Evolutionary conservation across 352 stramenopile genomes (phyloP).

Genomic region (Globisporangium orthogonon): DNA sequence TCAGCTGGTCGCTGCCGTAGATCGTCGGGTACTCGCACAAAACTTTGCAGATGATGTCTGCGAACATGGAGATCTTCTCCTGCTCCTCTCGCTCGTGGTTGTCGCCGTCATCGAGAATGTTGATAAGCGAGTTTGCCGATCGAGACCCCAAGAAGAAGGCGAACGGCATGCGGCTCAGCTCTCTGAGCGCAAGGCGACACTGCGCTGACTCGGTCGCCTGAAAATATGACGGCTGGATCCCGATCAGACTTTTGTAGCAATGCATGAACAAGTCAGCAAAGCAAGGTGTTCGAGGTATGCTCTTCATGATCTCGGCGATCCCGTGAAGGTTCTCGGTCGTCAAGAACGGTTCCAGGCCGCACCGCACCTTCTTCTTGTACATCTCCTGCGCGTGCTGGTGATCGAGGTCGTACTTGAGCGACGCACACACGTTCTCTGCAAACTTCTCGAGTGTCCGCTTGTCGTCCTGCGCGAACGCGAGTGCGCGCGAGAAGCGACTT

Average conservation of each 20-base stretch:
- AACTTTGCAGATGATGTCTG: constrained; percentile 63
- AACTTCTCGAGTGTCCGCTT: constrained; percentile 60
- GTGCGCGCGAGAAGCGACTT: constrained; percentile 50
- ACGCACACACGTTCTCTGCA: constrained; percentile 75
- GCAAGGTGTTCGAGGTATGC: constrained; percentile 55
- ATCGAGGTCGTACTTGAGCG: constrained; percentile 76
- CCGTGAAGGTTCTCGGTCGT: constrained; percentile 58
- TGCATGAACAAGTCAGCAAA: constrained; percentile 80
- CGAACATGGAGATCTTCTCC: constrained; percentile 38
- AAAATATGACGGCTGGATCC: constrained; percentile 55
- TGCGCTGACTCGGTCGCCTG: constrained; percentile 34
- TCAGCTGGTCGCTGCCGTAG: constrained; percentile 67
- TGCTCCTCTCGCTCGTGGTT: constrained; percentile 32
- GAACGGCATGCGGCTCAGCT: constrained; percentile 61
- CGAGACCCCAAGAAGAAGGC: constrained; percentile 58
- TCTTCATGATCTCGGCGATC: constrained; percentile 79
- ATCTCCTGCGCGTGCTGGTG: constrained; percentile 52
- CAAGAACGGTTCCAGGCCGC: constrained; percentile 48
- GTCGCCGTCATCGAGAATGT: constrained; percentile 38
- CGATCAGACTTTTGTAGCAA: constrained; percentile 50
- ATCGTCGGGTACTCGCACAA: constrained; percentile 51
- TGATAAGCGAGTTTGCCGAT: constrained; percentile 44
- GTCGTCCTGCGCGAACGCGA: constrained; percentile 61
- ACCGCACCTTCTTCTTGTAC: constrained; percentile 81
- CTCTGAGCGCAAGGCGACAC: constrained; percentile 37